These are phyloP conservation scores for Astragalus glycyphyllos DNA, from an alignment of 306 rosid genomes.

Conservation along the genomic window DNA sequence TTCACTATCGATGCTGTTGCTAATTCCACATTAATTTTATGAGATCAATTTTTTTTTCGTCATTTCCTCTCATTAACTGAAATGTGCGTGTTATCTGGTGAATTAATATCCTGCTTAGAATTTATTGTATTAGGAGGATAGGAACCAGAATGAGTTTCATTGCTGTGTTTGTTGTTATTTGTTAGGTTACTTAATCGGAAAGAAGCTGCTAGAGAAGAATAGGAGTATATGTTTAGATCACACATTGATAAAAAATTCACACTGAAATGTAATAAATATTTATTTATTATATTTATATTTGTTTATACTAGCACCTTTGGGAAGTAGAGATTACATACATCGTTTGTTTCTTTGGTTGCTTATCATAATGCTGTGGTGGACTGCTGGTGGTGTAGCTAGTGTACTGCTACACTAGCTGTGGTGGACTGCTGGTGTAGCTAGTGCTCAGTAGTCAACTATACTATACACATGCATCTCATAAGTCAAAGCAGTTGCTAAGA, in stretches of 20 bases:
- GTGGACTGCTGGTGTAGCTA: not conserved
- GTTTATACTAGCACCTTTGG: not conserved
- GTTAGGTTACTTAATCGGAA: not conserved
- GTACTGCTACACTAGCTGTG: too few species aligned
- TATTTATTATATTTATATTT: not conserved
- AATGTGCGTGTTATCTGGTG: too few species aligned
- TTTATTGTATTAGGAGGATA: not conserved
- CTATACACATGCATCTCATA: not conserved
- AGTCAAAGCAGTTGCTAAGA: not conserved
- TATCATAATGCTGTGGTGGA: constrained; percentile 1
- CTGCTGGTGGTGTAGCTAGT: not conserved
- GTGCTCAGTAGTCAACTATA: not conserved
- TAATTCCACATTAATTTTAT: too few species aligned
- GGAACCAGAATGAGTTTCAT: constrained; percentile 11
- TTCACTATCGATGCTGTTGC: not conserved
- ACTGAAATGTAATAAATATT: not conserved
- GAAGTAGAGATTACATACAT: constrained; percentile 1
- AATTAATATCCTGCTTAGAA: too few species aligned
- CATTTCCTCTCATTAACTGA: not conserved
- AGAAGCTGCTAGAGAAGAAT: constrained; percentile 27
- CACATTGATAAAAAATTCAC: too few species aligned
- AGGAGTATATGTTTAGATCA: not conserved
- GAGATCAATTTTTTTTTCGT: not conserved
- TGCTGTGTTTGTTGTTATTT: not conserved
- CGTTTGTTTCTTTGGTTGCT: constrained; percentile 2